Base-by-base conservation (phyloP, 2,329 filamentous ascomycete genomes). In the Stemphylium vesicarium region DNA sequence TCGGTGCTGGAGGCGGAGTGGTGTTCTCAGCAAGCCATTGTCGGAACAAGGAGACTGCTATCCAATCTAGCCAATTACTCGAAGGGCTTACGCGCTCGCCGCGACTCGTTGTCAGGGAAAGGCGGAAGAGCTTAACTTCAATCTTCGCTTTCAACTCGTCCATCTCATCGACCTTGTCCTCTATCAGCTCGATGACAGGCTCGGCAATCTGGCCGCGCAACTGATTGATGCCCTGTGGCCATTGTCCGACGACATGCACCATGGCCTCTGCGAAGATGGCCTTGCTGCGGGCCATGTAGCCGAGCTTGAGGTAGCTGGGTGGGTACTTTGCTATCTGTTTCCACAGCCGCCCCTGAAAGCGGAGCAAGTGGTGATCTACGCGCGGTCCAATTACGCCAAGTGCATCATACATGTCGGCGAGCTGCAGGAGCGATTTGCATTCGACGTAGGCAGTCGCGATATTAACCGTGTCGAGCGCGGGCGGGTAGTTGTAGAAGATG, bases 261-360 rank as follows among this genome's bases (percentile, higher is more conserved):
- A 98, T 82, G 0, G 93, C 92, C 78, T 98, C 82, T 24, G 77
- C 78, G 71, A 94, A 90, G 55, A 89, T 85, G 37, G 93, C 88
- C 62, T 90, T 89, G 68, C 88, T 93, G 39, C 91, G 87, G 8
- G 92, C 89, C 37, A 96, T 83, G 68, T 92, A 96, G 33, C 92
- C 93, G 1, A 98, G 84, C 53, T 93, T 93, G 42, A 97, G 84
- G 71, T 97, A 98, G 56, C 88, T 92, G 42, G 95, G 91, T 11
- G 94, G 93, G 71, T 97, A 97, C 77, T 96, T 97, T 47, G 93
- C 92, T 60, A 97, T 96, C 76, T 97, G 94, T 75, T 95, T 96
- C 89, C 93, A 97, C 2, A 98, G 83, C 1, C 92, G 85, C 18
- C 89, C 90, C 68, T 95, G 92, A 74, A 97, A 98, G 65, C 95